Evolutionary conservation across 2,329 filamentous ascomycete genomes (phyloP), one percentile per base, ranked within the genome.

Genomic region (Calonectria hongkongensis): DNA sequence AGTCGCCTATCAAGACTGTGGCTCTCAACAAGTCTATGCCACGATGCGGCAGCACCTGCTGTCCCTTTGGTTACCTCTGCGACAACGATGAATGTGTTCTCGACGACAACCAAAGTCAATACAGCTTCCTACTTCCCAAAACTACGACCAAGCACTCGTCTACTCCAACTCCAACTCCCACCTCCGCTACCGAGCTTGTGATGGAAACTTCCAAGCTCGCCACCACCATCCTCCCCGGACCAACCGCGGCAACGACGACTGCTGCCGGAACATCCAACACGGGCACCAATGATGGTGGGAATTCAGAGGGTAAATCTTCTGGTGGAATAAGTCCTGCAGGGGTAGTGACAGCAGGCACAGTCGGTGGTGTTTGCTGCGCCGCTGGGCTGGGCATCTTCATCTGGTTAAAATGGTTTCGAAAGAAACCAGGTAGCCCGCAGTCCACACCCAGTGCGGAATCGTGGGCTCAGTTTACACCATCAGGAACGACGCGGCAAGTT

Each of bases 21-120:
- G 79, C 73, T 15, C 71, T 78, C 39, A 60, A 75, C 45, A 66
- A 62, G 48, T 50, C 73, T 18, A 72, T 80, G 33, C 70, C 75
- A 58, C 73, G 64, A 3, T 80, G 79, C 16, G 77, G 79, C 4
- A 70, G 65, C 21, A 66, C 47, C 13, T 80, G 79, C 62, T 80
- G 79, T 13, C 79, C 79, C 12, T 80, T 80, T 64, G 79, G 79
- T 10, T 80, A 80, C 33, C 72, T 75, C 27, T 80, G 79, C 66
- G 72, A 70, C 15, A 72, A 64, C 16, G 56, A 72, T 18, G 67
- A 65, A 21, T 80, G 79, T 8, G 73, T 76, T 12, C 75, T 74
- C 16, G 76, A 79, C 63, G 48, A 72, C 54, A 71, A 79, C 30
- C 79, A 80, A 33, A 64, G 75, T 47, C 72, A 68, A 15, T 79